Base-by-base conservation (phyloP, 768 basidiomycete species). In the Hygrocybe punicea region DNA sequence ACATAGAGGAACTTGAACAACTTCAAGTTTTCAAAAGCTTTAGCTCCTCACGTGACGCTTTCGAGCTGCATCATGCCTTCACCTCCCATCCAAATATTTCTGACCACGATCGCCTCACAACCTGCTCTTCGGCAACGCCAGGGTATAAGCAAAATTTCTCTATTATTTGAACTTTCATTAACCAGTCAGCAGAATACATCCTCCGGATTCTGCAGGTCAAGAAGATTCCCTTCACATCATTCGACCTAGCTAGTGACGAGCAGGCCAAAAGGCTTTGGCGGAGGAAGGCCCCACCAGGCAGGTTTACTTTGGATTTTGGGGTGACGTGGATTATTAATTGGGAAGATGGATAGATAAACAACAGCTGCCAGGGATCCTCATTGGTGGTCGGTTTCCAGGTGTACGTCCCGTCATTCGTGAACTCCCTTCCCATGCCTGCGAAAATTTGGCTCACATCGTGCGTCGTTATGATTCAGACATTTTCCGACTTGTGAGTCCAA, bases 81-180 rank as follows among this genome's bases (percentile, higher is more conserved):
- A n/a, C 91, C 91, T 6, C 91, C 91, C 7, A 86, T 93, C 58
- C 83, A 88, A 63, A 67, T 89, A 39, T 93, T 91, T 69, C 79
- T 93, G 54, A 93, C 92, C n/a, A 93, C 92, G 14, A 93, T 93
- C 60, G 87, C 86, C 2, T 89, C 89, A 48, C 87, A 91, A 66
- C 84, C 88, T 1, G 80, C 81, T 51, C 77, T 93, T 58, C 78
- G 91, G 61, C 84, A 87, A 63, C 84, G 89, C 23, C 91, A 93
- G 82, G 90, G 91, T 85, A 45, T 33, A 69, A 60, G 7, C 33
- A 24, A 36, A 44, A 13, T 39, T 24, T 33, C 35, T 5, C 29
- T 6, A 25, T 46, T 51, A 21, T 23, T 34, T 23, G 17, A 21
- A 29, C 34, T 35, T 39, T 50, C 36, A 50, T 53, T n/a, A 19